These are phyloP conservation scores for Saxophila tyrrhenica DNA, from an alignment of 495 filamentous ascomycete genomes.

Conservation along the genomic window DNA sequence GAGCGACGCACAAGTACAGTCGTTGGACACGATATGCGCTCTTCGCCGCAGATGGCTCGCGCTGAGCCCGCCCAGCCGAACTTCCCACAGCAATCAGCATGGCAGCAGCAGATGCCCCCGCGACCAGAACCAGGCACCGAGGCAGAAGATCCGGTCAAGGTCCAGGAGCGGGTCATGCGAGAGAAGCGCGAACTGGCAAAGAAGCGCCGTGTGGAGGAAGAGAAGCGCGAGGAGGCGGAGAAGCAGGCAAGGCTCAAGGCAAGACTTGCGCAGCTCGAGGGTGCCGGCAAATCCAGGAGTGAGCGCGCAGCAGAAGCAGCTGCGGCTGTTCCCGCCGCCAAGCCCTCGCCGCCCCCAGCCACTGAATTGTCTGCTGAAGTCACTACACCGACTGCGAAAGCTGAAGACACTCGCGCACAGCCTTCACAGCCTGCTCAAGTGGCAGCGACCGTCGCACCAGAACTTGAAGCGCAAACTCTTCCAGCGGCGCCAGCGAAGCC, in stretches of 20 bases:
- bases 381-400: background rate
- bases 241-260: conserved; percentile 69
- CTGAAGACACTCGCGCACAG: conserved; percentile 22
- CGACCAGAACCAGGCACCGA: conserved; percentile 19
- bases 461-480: background rate
- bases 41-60: conserved; percentile 29
- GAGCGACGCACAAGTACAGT: conserved; percentile 9
- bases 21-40: conserved; percentile 33
- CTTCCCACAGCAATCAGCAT: conserved; percentile 18
- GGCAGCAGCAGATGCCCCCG: conserved; percentile 23
- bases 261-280: conserved; percentile 69
- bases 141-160: conserved; percentile 36
- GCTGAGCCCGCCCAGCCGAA: conserved; percentile 21
- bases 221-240: conserved; percentile 67
- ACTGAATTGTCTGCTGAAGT: background rate
- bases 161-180: conserved; percentile 78
- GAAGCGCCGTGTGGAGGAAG: conserved; percentile 68
- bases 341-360: background rate
- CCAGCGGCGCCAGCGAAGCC: background rate
- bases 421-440: conserved; percentile 17
- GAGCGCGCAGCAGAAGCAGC: conserved; percentile 32
- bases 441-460: background rate
- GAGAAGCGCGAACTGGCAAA: conserved; percentile 59
- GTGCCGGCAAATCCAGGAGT: conserved; percentile 47
- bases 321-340: conserved; percentile 13